Evolutionary conservation across 1,284 basidiomycete genomes (phyloP), one percentile per base, ranked within the genome.

Genomic region (Malassezia psittaci): DNA sequence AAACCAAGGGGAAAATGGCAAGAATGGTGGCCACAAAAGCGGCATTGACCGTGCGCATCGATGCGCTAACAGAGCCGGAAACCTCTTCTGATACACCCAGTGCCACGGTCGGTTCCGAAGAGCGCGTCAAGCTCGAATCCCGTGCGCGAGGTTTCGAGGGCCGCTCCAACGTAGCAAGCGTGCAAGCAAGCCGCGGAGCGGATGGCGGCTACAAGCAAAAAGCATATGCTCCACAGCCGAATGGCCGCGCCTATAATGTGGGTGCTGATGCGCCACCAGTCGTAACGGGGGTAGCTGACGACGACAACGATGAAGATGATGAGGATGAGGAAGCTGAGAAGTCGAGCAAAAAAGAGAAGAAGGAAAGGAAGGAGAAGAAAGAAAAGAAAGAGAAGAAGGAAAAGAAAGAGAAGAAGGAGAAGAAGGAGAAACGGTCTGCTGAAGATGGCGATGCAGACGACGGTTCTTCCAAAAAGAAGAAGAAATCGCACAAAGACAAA

Each of bases 1-100:
- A 96, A 79, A 82, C 96, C 63, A 98, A 98, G 82, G 94, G 93
- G 71, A 98, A 98, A 80, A 96, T 98, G 93, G 94, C 94, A 12
- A 87, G 94, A 67, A 98, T 98, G 93, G 90, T 96, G 32, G 90
- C 93, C 37, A 96, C 93, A 59, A 72, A 72, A 80, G 85, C 93
- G 4, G 88, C 93, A 0, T 83, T 98, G 10, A 94, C 91, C 5
- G 90, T 93, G 69, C 90, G 93, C 76, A 87, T 96, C 41, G 93
- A 98, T 68, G 93, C 93, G 6, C 83, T 98, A 41, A 86, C 91
- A 24, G 91, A 96, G 64, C 81, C 85, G 21, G 89, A 96, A 60
- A 86, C 83, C 70, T 94, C 96, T 77, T 88, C 88, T 1, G 87
- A 87, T 57, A 78, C 80, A 10, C 86, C 88, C 15, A 84, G 88